phyloP scores from a whole-genome alignment of 1,139 yeast genomes.

The Groenewaldozyma auringiensis region DNA sequence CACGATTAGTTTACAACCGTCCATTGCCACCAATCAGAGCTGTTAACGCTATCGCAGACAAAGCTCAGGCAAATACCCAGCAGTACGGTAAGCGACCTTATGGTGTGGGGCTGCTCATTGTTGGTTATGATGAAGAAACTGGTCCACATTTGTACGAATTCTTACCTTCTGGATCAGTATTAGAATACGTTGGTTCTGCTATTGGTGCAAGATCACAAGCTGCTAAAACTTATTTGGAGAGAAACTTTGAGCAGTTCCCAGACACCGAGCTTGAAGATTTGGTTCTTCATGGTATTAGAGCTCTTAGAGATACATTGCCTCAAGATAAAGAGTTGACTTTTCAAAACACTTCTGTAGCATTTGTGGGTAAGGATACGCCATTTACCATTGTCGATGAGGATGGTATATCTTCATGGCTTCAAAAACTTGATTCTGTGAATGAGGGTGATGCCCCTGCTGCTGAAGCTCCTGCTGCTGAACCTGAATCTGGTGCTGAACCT shows the following conservation, averaged over 20 bases:
- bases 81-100: constrained; percentile 94
- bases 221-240: constrained; percentile 89
- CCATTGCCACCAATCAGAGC: constrained; percentile 84
- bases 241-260: constrained; percentile 64
- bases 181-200: constrained; percentile 89
- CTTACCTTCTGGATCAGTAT: constrained; percentile 89
- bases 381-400: constrained; percentile 83
- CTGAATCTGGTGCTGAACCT: constrained; percentile 2
- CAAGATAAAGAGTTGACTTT: constrained; percentile 87
- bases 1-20: constrained; percentile 77
- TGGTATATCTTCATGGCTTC: constrained; percentile 68
- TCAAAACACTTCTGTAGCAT: constrained; percentile 82
- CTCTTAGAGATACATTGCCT: constrained; percentile 86
- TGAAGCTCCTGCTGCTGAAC: constrained; percentile 5
- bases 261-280: constrained; percentile 61
- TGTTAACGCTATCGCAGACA: constrained; percentile 81
- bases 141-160: constrained; percentile 95
- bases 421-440: constrained; percentile 53
- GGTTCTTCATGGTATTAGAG: constrained; percentile 80
- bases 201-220: constrained; percentile 99
- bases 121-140: constrained; percentile 79
- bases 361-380: constrained; percentile 72
- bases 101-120: constrained; percentile 87
- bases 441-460: constrained; percentile 15
- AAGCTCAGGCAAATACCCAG: constrained; percentile 96